These are phyloP conservation scores for Nannochloris sp. DNA, from an alignment of 139 green algal genomes.

Conservation along the genomic window DNA sequence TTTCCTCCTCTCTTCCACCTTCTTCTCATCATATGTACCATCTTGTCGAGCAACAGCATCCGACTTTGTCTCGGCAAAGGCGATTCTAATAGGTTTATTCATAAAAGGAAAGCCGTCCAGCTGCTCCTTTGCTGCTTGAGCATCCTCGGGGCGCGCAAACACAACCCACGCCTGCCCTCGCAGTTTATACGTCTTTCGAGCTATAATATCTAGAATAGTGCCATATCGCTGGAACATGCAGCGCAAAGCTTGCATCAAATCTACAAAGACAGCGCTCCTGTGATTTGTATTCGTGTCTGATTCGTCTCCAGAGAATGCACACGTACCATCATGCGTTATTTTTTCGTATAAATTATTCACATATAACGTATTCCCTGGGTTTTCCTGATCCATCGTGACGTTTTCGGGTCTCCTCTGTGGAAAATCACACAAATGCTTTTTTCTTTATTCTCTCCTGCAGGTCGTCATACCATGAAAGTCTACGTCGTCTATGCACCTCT, in stretches of 20 bases:
- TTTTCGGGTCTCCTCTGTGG: neutral
- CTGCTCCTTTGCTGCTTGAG: constrained; percentile 69
- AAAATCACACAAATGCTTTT: too few species aligned
- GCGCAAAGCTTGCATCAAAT: constrained; percentile 88
- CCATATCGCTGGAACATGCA: constrained; percentile 95
- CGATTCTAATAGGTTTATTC: constrained; percentile 87
- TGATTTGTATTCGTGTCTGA: too few species aligned
- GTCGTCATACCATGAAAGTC: too few species aligned
- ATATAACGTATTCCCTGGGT: constrained; percentile 85
- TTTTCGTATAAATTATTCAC: constrained; percentile 93
- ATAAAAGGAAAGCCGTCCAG: constrained; percentile 98
- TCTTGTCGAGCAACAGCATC: constrained; percentile 81
- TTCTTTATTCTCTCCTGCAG: too few species aligned
- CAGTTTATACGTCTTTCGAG: constrained; percentile 73
- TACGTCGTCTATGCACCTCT: too few species aligned
- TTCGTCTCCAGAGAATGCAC: too few species aligned
- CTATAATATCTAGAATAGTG: constrained; percentile 86
- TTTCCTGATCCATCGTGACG: constrained; percentile 24
- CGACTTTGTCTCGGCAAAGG: constrained; percentile 82
- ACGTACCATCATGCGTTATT: constrained; percentile 78
- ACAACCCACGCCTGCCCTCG: constrained; percentile 94
- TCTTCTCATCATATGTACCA: constrained; percentile 53
- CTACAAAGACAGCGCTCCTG: constrained; percentile 28
- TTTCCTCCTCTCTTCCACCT: constrained; percentile 45
- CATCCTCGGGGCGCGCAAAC: constrained; percentile 72